Base-by-base conservation (phyloP, 441 rosid species). In the Populus tomentosa region DNA sequence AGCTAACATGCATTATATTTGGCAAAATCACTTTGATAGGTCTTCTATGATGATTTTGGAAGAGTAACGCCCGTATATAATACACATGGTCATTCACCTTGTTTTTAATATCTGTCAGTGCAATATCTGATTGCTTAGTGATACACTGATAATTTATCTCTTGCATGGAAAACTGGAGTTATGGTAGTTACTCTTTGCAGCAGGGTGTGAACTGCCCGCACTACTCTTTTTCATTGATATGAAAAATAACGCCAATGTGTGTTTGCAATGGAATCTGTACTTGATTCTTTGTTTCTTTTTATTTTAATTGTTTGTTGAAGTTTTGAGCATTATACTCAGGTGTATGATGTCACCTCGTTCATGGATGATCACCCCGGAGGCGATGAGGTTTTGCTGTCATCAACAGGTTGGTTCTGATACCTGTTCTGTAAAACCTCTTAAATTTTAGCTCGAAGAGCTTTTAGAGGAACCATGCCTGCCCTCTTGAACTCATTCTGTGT, bases 341-440 rank as follows among this genome's bases (percentile, higher is more conserved):
- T 95, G 5, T 95, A 90, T 80, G 95, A 95, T 88, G 96, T 95
- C 70, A 90, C 97, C 23, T 78, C 93, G 3, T 95, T 95, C 89
- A 89, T 95, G 96, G 97, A 95, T 42, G 99, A 93, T 82, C 99
- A 95, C 80, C 99, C 99, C 4, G 99, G 99, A 77, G 99, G 99
- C n/a, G 95, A 89, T 77, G 99, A 95, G 81, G 97, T 92, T 71
- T 82, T 95, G 88, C 80, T 95, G 70, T 88, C 99, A 5, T 86
- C 95, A 62, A 93, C 98, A 21, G 91, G 82, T 79, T 63, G 23
- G 36, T 32, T 46, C 10, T 20, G 1, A 38, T 35, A 1, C 6
- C n/a, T 30, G 59, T 59, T 18, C 5, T 50, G 32, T 30, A 21
- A 28, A 21, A 35, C 36, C 26, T 50, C 0, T 50, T 50, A 14